These are phyloP conservation scores for Hymenoscyphus occultus DNA, from an alignment of 2,329 filamentous ascomycete species.

Conservation along the genomic window DNA sequence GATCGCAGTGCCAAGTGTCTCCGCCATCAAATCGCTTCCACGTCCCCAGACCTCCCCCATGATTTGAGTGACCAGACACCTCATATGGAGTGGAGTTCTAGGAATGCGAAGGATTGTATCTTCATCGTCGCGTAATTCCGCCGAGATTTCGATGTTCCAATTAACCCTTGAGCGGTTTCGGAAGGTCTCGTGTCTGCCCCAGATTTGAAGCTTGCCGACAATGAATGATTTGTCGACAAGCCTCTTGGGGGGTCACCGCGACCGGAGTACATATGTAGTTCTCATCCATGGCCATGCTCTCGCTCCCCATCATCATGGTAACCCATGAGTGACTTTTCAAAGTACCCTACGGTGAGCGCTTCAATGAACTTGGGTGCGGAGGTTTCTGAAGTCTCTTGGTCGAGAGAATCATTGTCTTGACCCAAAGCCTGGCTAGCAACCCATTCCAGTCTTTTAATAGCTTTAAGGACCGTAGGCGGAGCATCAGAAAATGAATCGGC, in stretches of 20 bases:
- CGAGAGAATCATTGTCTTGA: background rate
- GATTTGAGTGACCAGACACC: background rate
- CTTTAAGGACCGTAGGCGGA: conserved; percentile 46
- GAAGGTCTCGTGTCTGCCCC: too few species aligned
- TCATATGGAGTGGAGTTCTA: background rate
- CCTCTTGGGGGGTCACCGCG: too few species aligned
- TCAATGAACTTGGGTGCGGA: conserved; percentile 54
- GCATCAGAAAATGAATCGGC: conserved; percentile 50
- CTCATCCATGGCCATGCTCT: conserved; percentile 47
- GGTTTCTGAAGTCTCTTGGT: conserved; percentile 33
- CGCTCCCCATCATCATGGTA: conserved; percentile 66
- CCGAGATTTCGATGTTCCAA: background rate
- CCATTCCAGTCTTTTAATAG: conserved; percentile 54
- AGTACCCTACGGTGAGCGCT: conserved; percentile 59
- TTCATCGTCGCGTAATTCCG: background rate
- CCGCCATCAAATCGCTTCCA: too few species aligned
- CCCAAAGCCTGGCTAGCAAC: conserved; percentile 45
- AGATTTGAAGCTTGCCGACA: too few species aligned
- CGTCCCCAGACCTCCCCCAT: background rate
- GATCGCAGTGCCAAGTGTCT: too few species aligned
- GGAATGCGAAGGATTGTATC: background rate
- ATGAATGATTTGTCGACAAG: too few species aligned
- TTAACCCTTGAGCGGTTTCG: background rate
- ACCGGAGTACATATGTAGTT: too few species aligned
- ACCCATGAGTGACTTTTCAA: conserved; percentile 56